phyloP scores from a whole-genome alignment of 495 filamentous ascomycete species.

The Clohesyomyces aquaticus region DNA sequence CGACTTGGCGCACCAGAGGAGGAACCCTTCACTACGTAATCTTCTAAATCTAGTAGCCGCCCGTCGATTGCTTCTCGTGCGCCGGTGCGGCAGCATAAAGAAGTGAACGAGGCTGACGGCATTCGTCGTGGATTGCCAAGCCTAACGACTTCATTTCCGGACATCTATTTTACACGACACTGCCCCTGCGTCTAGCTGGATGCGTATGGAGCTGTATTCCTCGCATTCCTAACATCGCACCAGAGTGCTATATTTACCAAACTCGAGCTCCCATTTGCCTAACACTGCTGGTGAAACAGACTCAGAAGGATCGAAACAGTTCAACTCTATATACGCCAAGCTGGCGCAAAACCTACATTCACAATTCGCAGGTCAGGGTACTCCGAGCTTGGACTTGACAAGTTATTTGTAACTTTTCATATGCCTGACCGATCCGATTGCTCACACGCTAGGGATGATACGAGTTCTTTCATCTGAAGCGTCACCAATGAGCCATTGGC shows the following conservation, averaged over 20 bases:
- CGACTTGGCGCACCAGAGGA: not conserved
- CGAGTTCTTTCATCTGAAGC: too few relatives aligned
- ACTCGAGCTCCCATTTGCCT: not conserved
- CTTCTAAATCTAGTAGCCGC: not conserved
- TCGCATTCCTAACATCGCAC: not conserved
- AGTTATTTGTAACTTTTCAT: too few relatives aligned
- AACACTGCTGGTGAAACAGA: too few relatives aligned
- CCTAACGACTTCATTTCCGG: not conserved
- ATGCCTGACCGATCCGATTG: too few relatives aligned
- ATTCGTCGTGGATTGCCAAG: not conserved
- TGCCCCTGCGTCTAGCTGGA: not conserved
- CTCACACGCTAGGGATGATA: too few relatives aligned
- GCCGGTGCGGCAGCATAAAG: not conserved
- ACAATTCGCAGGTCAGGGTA: too few relatives aligned
- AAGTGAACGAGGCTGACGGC: not conserved
- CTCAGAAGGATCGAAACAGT: too few relatives aligned
- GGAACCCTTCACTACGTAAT: not conserved
- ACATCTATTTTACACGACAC: not conserved
- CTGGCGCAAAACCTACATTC: too few relatives aligned
- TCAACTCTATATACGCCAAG: too few relatives aligned
- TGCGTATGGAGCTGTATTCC: not conserved
- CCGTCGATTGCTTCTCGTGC: not conserved
- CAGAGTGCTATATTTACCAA: not conserved
- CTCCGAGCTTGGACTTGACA: too few relatives aligned
- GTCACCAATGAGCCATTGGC: too few relatives aligned